A percentile compares a stretch with the other conserved stretches of the same genome.
Evolutionary conservation across 2,329 filamentous ascomycete genomes (phyloP).

Genomic region (Cryphonectria nitschkei): DNA sequence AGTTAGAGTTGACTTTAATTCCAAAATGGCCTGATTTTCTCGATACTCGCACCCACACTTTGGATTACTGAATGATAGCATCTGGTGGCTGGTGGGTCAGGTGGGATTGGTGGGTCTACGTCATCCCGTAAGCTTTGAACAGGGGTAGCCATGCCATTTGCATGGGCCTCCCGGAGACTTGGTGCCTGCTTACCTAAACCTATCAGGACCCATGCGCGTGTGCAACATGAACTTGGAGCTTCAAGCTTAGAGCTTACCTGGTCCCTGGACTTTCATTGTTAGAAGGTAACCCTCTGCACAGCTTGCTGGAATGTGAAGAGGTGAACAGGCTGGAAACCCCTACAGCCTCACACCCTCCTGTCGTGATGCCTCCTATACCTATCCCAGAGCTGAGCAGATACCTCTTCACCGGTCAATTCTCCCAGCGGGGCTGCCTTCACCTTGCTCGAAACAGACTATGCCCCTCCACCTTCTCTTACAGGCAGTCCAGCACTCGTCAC

Average conservation of each 20-base stretch:
- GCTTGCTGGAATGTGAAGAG: not conserved
- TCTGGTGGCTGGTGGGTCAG: not conserved
- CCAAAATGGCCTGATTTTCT: not conserved
- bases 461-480: not conserved
- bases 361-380: slow-evolving; percentile 50
- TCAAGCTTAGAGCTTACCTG: not conserved
- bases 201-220: too few relatives aligned
- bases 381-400: slow-evolving; percentile 52
- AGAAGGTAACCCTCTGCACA: not conserved
- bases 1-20: not conserved
- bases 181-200: not conserved
- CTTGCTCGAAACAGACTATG: not conserved
- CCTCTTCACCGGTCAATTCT: slow-evolving; percentile 50
- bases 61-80: not conserved
- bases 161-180: too few relatives aligned
- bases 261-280: not conserved
- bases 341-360: not conserved
- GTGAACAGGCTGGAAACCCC: not conserved
- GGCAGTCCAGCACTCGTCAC: not conserved
- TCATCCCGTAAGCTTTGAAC: not conserved
- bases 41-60: not conserved
- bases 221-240: not conserved
- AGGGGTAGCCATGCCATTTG: too few relatives aligned
- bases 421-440: slow-evolving; percentile 46
- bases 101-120: not conserved